Evolutionary conservation across 805 yeast genomes (phyloP), one percentile per base, ranked within the genome.

Genomic region (Ogataea chonburiensis): DNA sequence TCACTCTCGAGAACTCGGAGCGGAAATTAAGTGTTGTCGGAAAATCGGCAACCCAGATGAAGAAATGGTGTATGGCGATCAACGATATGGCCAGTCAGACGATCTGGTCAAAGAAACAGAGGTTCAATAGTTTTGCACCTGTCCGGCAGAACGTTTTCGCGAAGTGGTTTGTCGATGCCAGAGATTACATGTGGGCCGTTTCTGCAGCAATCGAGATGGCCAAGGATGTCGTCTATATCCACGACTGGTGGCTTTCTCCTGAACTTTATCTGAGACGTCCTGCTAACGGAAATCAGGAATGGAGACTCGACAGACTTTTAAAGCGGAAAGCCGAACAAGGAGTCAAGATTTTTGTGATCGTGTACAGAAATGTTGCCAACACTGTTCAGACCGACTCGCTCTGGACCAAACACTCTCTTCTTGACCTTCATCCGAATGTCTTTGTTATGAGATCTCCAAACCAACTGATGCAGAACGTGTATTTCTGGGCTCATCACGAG

Each of bases 401-500:
- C 39, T 93, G 95, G 79, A 86, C 98, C 0, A 93, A 93, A 56
- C 97, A 93, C 54, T 87, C 97, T 0, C 70, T 93, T 53, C 69
- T 94, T 34, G 87, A 84, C 36, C 66, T 93, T 26, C 88, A 91
- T 60, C 81, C 79, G 17, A 93, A 93, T 55, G 78, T 93, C 33
- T 91, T 86, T 60, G 88, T 91, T 10, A 74, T 93, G 43, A 75
- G 99, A 49, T 89, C 97, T 1, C 99, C 99, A 5, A 89, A 93
- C 50, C 99, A 93, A 58, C 76, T 93, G 57, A 64, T 86, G 37
- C 97, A 93, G 56, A 86, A 86, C 49, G 91, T 96, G 0, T 84
- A 79, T 53, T 94, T 93, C 58, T 93, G 98, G 98, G 98, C 99
- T 0, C 99, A 93, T 65, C 99, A 93, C 64, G 99, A 93, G 55